Conservation (phyloP, 257 asterid species). For the Ophiorrhiza pumila region DNA sequence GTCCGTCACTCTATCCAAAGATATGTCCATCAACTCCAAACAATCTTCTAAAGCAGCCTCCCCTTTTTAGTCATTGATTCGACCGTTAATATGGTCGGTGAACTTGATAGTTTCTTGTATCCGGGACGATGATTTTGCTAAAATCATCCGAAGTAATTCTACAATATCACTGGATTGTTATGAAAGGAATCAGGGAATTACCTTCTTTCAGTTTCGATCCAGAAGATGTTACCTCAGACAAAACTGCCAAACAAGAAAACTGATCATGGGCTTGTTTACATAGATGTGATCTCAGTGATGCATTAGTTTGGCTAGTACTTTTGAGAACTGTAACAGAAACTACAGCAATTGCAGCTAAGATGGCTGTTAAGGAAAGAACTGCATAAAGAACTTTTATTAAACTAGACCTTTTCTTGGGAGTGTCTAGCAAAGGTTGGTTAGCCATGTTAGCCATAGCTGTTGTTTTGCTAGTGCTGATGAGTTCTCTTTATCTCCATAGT, state of each 20-base stretch:
- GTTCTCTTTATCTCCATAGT: not conserved
- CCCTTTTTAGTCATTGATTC: slow-evolving; percentile 12
- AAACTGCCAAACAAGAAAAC: not conserved
- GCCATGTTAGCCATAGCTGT: slow-evolving; percentile 13
- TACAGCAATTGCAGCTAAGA: slow-evolving; percentile 6
- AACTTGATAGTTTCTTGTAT: slow-evolving; percentile 14
- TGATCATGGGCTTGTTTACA: slow-evolving; percentile 4
- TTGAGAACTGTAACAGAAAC: not conserved
- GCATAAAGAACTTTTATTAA: not conserved
- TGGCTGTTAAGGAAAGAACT: not conserved
- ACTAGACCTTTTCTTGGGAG: slow-evolving; percentile 7
- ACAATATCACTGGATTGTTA: not conserved
- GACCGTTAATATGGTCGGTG: not conserved
- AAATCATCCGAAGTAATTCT: slow-evolving; percentile 4
- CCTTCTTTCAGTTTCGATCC: no score
- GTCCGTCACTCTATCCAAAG: slow-evolving; percentile 22
- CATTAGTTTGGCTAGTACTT: not conserved
- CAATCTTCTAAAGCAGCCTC: slow-evolving; percentile 27
- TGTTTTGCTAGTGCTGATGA: not conserved
- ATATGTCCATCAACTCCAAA: slow-evolving; percentile 30
- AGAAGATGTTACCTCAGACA: not conserved
- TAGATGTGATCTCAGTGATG: not conserved
- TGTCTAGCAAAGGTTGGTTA: slow-evolving; percentile 10
- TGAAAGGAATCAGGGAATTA: no score
- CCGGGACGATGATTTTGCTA: slow-evolving; percentile 10